These are phyloP conservation scores for Arabidopsis hybrid DNA, from an alignment of 441 rosid genomes.

Conservation along the genomic window DNA sequence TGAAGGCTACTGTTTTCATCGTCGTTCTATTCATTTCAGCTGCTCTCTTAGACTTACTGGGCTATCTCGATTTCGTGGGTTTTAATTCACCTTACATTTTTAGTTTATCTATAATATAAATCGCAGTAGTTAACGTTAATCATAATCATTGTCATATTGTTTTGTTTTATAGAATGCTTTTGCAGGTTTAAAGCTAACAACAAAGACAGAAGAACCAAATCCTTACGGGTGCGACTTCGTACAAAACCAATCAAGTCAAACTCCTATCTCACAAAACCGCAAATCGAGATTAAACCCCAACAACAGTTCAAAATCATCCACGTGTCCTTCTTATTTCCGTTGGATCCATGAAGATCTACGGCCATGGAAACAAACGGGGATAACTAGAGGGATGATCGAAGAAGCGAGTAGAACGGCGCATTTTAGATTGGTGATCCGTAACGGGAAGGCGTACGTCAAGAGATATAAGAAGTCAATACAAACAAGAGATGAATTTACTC, in stretches of 20 bases:
- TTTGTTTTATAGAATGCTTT: constrained; percentile 11
- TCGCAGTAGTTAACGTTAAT: background rate
- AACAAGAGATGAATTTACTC: constrained; percentile 55
- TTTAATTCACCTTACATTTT: no score
- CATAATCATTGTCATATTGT: background rate
- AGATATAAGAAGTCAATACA: constrained; percentile 51
- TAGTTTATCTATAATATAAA: background rate
- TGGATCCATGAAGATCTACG: constrained; percentile 71
- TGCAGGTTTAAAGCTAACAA: constrained; percentile 11
- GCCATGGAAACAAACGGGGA: constrained; percentile 61
- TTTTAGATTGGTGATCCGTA: constrained; percentile 53
- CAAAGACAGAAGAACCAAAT: constrained; percentile 8
- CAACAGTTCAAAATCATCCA: constrained; percentile 31
- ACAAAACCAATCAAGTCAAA: constrained; percentile 20
- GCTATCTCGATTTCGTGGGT: constrained; percentile 31
- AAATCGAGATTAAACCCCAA: background rate
- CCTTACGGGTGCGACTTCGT: constrained; percentile 36
- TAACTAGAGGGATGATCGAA: constrained; percentile 55
- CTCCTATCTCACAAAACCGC: background rate
- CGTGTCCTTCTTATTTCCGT: constrained; percentile 64
- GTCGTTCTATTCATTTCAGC: constrained; percentile 29
- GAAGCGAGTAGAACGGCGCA: constrained; percentile 49
- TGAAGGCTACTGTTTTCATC: constrained; percentile 27
- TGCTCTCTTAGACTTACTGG: constrained; percentile 11
- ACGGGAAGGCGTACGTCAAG: constrained; percentile 61